Base-by-base conservation (phyloP, 129 eudicot genomes). In the Artemisia argyi region DNA sequence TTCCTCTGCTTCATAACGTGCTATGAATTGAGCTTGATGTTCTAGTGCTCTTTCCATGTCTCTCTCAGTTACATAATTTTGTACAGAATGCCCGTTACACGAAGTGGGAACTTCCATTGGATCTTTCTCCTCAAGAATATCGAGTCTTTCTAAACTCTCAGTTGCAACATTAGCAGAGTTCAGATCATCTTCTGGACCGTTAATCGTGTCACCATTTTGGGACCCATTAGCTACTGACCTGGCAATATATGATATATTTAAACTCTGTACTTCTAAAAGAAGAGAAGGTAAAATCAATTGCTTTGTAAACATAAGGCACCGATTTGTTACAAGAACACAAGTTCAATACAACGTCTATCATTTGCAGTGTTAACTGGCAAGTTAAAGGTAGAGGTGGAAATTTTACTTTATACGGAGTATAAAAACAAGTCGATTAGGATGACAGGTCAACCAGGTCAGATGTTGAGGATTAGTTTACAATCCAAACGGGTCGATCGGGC, bases 1-100 rank as follows among this genome's bases (percentile, higher is more conserved):
- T 84, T 90, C 98, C 73, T 90, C 97, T 30, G 84, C 97, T 79
- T 87, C 91, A 65, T 64, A 84, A 50, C 51, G 86, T 7, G 90
- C 84, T 28, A 89, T 87, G 65, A 93, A 88, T 48, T 83, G 88
- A 9, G 92, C 96, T 75, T 88, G 92, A 78, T 83, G 86, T 62
- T 84, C 76, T 32, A 90, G 69, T 11, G 97, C 97, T 51, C 78
- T 75, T 84, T 90, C 90, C 91, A 90, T 84, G 30, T 83, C 87
- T 79, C 67, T 74, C 66, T 80, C 77, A 56, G 74, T 60, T 78
- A 71, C 86, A 74, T 68, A 72, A 69, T 35, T 73, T 32, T 61
- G 54, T 11, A 53, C 20, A 74, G 66, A 71, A 53, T 75, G 73
- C 46, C 85, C 76, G 28, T 75, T 72, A 78, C 68, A 51, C 68